Evolutionary conservation across 768 basidiomycete genomes (phyloP), one percentile per base, ranked within the genome.

Genomic region (Pleurotus pulmonarius): DNA sequence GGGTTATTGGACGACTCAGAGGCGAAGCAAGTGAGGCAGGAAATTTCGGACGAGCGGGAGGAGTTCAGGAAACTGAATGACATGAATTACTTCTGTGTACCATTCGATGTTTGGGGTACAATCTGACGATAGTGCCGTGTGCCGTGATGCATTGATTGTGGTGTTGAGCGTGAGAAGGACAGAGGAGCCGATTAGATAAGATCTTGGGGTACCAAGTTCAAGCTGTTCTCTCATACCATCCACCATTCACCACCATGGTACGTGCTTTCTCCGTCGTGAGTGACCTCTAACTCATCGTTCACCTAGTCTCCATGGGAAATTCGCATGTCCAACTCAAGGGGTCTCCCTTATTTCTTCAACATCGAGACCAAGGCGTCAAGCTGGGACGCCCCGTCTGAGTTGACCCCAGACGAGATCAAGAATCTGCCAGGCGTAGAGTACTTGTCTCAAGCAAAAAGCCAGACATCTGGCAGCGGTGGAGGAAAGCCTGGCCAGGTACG

Each of bases 321-420:
- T 60, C 87, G 92, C 58, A 81, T 92, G 77, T 95, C 93, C 44
- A 84, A 71, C 66, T 88, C 91, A 18, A 85, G 85, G 64, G 70
- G 79, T 22, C 69, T 91, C 37, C 90, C 93, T 13, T 98, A 98
- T 78, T 98, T 87, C 75, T 96, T 83, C 86, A 90, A 97, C 71
- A 63, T 73, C 39, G 67, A 77, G 25, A 89, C 88, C 46, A 77
- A 80, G 47, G 65, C 81, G 56, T 98, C 96, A 1, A 76, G 70
- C 54, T 99, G 97, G 97, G 88, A 92, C 0, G 58, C 80, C 0
- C 95, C 92, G 2, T 24, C 75, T 1, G 85, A 71, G 2, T 68
- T 95, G 34, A 73, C 83, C n/a, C 61, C 75, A 12, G 86, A 87
- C 1, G 69, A 95, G 61, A 70, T 90, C 62, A 59, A 71, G 1